Base-by-base conservation (phyloP, 1,139 yeast species). In the Yamadazyma kanchanaburiensis region DNA sequence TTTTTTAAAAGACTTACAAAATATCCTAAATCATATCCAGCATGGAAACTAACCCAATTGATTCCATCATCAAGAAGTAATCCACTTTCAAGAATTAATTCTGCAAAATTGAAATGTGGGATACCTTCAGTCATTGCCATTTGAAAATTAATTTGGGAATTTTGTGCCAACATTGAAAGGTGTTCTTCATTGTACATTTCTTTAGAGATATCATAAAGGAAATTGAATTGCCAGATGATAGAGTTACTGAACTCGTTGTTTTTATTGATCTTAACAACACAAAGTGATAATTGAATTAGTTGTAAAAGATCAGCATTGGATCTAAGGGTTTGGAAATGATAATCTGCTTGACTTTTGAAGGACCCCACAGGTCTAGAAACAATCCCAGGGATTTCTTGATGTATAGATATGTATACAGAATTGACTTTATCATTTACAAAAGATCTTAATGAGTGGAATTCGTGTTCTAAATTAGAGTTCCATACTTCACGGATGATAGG, bases 291-390 rank as follows among this genome's bases (percentile, higher is more conserved):
- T 58, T 91, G 98, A 35, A 91, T 81, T 43, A 91, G 76, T 44
- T 82, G 82, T 41, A 89, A 62, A 34, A 91, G 68, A 57, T 94
- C 98, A 3, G 94, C 86, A 55, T 91, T 91, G 7, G 94, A 73
- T 49, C 98, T 74, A 59, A 91, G 73, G 0, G 97, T 91, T 58
- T 91, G 98, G 54, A 91, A 91, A 57, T 91, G 97, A 57, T 88
- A 91, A 55, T 91, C 98, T 17, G 86, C 74, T 10, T 94, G 84
- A 7, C 94, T 79, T 48, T 87, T 80, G 60, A 91, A 91, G 8
- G 88, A 78, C n/a, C 98, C 98, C 39, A 91, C 86, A 9, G 98
- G 98, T 44, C 98, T 74, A 1, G 96, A 96, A 15, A 91, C 85
- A 20, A 94, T 86, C 0, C 98, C 98, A 0, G 96, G 96, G 51